Percentiles rank a stretch among this genome's conserved stretches.
Conservation (phyloP, 116 monocot genomes). For the Zostera marina region DNA sequence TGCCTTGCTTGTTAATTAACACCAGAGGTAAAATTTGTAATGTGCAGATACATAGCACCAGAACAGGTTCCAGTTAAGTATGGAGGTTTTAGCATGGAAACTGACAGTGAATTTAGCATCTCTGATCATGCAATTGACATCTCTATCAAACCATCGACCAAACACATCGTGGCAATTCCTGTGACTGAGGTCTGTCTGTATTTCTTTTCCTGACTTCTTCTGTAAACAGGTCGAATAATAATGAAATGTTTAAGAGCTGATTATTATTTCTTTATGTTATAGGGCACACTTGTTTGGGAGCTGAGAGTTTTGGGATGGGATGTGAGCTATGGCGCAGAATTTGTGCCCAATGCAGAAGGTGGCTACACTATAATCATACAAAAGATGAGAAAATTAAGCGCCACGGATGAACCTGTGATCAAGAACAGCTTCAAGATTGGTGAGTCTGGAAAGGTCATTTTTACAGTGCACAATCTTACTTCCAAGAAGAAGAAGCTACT, state of each 20-base stretch:
- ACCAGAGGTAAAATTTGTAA: no score
- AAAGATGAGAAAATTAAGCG: constrained; percentile 33
- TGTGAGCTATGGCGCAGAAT: constrained; percentile 40
- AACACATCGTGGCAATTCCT: constrained; percentile 34
- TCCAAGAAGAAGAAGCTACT: constrained; percentile 56
- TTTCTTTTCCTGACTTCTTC: background rate
- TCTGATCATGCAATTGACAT: constrained; percentile 30
- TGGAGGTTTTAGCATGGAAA: constrained; percentile 48
- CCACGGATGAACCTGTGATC: constrained; percentile 30
- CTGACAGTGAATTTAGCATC: constrained; percentile 35
- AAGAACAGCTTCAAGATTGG: constrained; percentile 61
- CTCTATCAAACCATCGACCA: constrained; percentile 33
- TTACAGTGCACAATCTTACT: constrained; percentile 36
- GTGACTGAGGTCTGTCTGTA: constrained; percentile 21
- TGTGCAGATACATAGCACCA: constrained; percentile 47
- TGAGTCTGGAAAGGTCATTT: constrained; percentile 42
- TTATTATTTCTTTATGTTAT: background rate
- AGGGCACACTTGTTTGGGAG: constrained; percentile 40
- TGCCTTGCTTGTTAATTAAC: no score
- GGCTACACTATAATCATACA: constrained; percentile 52
- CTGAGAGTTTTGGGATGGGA: constrained; percentile 62
- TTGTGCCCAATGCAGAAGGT: constrained; percentile 36
- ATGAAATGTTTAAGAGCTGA: background rate
- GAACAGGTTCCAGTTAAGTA: constrained; percentile 66
- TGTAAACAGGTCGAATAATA: no score